Conservation (phyloP, 2,329 filamentous ascomycete species). For the Neonectria faginata region DNA sequence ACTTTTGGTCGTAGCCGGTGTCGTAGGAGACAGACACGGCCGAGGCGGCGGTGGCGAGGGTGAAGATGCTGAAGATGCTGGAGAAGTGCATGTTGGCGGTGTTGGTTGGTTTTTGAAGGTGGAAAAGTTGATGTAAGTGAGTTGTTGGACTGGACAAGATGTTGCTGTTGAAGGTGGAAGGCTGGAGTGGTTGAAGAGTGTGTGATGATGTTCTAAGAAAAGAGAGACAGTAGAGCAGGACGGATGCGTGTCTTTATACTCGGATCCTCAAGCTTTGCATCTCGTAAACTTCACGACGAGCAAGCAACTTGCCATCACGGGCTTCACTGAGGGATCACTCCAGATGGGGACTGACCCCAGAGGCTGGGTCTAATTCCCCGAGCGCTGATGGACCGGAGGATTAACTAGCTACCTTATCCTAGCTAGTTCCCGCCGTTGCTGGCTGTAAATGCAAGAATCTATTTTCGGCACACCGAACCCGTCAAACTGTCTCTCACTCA, state of each 20-base stretch:
- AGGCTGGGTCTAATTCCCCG: slow-evolving; percentile 22
- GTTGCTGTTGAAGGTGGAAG: slow-evolving; percentile 9
- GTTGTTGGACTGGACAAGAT: slow-evolving; percentile 11
- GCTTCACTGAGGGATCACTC: slow-evolving; percentile 37
- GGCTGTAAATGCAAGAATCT: slow-evolving; percentile 1
- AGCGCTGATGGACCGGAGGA: slow-evolving; percentile 18
- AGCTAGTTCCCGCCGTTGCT: not conserved
- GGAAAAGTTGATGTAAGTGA: slow-evolving; percentile 26
- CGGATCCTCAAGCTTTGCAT: slow-evolving; percentile 6
- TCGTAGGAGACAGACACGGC: slow-evolving; percentile 74
- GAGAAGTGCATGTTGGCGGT: slow-evolving; percentile 58
- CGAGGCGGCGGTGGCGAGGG: slow-evolving; percentile 52
- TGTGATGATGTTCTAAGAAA: slow-evolving; percentile 17
- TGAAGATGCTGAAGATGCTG: slow-evolving; percentile 54
- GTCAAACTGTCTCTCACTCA: not conserved
- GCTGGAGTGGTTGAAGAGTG: slow-evolving; percentile 15
- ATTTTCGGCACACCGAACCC: slow-evolving; percentile 9
- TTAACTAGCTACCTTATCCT: not conserved
- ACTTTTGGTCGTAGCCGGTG: slow-evolving; percentile 72
- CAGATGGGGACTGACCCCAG: slow-evolving; percentile 24
- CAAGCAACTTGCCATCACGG: slow-evolving; percentile 34
- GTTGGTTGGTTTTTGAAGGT: slow-evolving; percentile 21
- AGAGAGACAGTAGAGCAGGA: slow-evolving; percentile 23
- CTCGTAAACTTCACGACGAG: slow-evolving; percentile 34
- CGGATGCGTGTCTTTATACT: slow-evolving; percentile 39